Evolutionary conservation across 2,329 filamentous ascomycete genomes (phyloP), one percentile per base, ranked within the genome.

Genomic region (Xylariaceae sp.): DNA sequence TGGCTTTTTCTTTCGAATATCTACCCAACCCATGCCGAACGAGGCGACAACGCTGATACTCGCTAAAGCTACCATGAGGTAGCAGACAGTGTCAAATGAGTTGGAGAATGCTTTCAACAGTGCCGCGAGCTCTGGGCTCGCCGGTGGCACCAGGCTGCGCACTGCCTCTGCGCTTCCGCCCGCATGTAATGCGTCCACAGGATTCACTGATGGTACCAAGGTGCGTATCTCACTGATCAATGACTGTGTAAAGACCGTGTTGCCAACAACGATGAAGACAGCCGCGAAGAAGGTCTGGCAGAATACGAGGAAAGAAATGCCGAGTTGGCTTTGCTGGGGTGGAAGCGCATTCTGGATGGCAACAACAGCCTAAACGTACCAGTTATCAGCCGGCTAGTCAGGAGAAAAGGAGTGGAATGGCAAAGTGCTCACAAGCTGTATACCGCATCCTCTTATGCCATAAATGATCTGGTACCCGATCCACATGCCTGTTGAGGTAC

Each of bases 381-480:
- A 44, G 18, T 15, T 2, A 39, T 55, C 41, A 58, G 44, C 26
- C 16, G 11, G 27, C 13, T 44, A 40, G 42, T 11, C 2, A 35
- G n/a, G 29, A 15, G 20, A 24, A 10, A 16, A 32, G 10, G 6
- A 18, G 11, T 13, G 9, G 18, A 13, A 26, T 33, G 20, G 8
- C 6, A 18, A 2, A 29, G 21, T 20, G 59, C 57, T 42, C 41
- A 64, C 63, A 21, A 65, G 52, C 39, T 70, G 67, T 33, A 67
- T 58, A 7, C 64, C 66, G 3, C 49, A 36, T 8, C 68, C 68
- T 41, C 67, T 53, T 4, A 55, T 44, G 2, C 67, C 68, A 35
- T 62, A 60, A 8, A 70, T 26, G 21, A 70, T 59, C 41, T 70
- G 67, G 36, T 64, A 68, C 10, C 67, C 68, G 21, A 68, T 61